Evolutionary conservation across 1,284 basidiomycete species (phyloP), one percentile per base, ranked within the genome.

Genomic region (Kalmanozyma brasiliensis): DNA sequence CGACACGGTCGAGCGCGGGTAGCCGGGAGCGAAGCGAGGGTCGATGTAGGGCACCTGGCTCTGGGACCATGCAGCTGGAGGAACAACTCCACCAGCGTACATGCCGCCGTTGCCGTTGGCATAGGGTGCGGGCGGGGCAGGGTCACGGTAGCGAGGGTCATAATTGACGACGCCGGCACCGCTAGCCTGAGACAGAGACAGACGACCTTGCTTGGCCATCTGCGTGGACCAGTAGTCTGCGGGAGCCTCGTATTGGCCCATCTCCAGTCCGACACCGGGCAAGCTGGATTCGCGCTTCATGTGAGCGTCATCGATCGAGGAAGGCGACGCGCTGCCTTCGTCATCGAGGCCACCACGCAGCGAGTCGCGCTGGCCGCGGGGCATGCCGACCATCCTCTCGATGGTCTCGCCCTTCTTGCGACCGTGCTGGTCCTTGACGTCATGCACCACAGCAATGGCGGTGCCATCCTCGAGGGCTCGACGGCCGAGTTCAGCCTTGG

Each of bases 401-500:
- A 77, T 56, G 36, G 66, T 66, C 55, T 76, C 73, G 49, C 70
- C 69, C 38, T 73, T 76, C 41, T 72, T 76, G 37, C 68, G 62
- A n/a, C 73, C 73, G 22, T 69, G 55, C 49, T 69, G 62, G 45
- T 76, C 74, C 41, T 72, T 69, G 48, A 74, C 69, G 13, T 79
- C 77, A 35, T 74, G 74, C 14, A 79, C 77, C 17, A 79, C 74
- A 19, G 74, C 76, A 52, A 79, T 79, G 38, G 77, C 77, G 24
- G 76, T 79, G 29, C 77, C 77, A n/a, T 76, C 73, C 22, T 76
- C 73, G 29, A 79, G 63, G 1, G 77, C 77, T 22, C 69, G 64
- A 17, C 74, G 60, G 13, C 76, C 76, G 14, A 78, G 61, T 33
- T 68, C 56, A 14, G 69, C 76, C 30, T 64, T 70, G 30, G 77